Evolutionary conservation across 2,329 filamentous ascomycete genomes (phyloP), one percentile per base, ranked within the genome.

Genomic region (Sclerotinia subarctica): DNA sequence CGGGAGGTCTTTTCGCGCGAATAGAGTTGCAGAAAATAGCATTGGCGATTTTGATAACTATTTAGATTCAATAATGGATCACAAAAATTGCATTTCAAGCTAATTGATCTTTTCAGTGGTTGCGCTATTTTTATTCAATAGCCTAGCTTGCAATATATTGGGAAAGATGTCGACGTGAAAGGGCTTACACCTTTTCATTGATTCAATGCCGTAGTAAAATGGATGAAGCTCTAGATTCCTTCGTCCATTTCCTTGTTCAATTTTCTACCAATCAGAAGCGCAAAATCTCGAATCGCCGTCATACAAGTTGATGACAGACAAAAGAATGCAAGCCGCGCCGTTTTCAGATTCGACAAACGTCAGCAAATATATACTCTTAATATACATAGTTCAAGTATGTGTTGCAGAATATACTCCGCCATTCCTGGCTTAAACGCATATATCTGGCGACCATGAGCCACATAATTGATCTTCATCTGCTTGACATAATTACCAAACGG

Each of bases 361-460:
- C 21, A 58, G 44, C 26, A 29, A 35, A 49, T 26, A 29, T 29
- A 38, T 32, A 10, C 46, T 17, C 6, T 47, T 1, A 26, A 63
- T 35, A 15, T 59, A 62, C 29, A 51, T 59, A 62, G n/a, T 35
- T 49, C 6, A 32, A n/a, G 32, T 4, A 66, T 66, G n/a, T n/a
- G 15, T 59, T 56, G 7, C n/a, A 21, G n/a, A 35, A 26, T 42
- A 46, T 29, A 35, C 53, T 29, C 58, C 44, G 2, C 44, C 1
- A 49, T 26, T 19, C 58, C 32, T 32, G 29, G 8, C 5, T 32
- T 10, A 4, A 11, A 17, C 19, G 13, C 32, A 19, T 49, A 62
- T 62, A 62, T 15, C 53, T 64, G 17, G 17, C 35, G 7, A 65
- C 44, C 32, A 65, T 57, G 26, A 53, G 63, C 51, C 51, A 65